A percentile compares a stretch with the other conserved stretches of the same genome.
Conservation (phyloP, 371 early-diverging fungal genomes). For the Syncephalis fuscata region DNA sequence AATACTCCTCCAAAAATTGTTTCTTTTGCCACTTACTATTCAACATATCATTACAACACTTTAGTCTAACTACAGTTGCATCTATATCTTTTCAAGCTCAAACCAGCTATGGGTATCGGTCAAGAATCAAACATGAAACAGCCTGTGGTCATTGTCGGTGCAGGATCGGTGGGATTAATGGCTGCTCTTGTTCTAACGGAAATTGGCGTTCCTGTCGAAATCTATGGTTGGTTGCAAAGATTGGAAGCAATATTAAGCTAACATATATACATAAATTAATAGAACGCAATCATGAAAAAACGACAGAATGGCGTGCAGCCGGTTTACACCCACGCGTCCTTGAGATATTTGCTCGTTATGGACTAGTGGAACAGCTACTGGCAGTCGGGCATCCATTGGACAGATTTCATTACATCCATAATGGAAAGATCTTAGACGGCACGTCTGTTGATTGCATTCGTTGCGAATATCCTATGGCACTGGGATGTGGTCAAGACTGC, state of each 20-base stretch:
- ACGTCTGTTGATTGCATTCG: conserved; percentile 7
- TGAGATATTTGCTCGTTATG: conserved; percentile 11
- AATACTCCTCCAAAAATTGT: too few relatives aligned
- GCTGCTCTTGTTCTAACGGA: conserved; percentile 10
- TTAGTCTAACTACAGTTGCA: too few relatives aligned
- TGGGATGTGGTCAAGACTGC: conserved; percentile 7
- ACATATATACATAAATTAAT: neutral
- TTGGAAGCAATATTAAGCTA: too few relatives aligned
- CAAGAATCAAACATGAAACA: too few relatives aligned
- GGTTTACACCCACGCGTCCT: conserved; percentile 12
- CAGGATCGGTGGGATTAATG: conserved; percentile 10
- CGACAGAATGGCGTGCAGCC: conserved; percentile 12
- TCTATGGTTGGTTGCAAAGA: neutral
- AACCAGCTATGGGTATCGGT: too few relatives aligned
- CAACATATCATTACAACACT: too few relatives aligned
- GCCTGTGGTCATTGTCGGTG: too few relatives aligned
- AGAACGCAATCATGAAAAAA: conserved; percentile 5
- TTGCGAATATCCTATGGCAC: conserved; percentile 11
- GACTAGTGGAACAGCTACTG: conserved; percentile 9
- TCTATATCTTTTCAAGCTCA: too few relatives aligned
- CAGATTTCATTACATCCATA: conserved; percentile 8
- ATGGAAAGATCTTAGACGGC: conserved; percentile 2
- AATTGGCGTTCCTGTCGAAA: conserved; percentile 6
- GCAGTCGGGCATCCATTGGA: conserved; percentile 8
- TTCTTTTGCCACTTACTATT: too few relatives aligned